Evolutionary conservation across 768 basidiomycete genomes (phyloP), one percentile per base, ranked within the genome.

Genomic region (Gyrodon lividus): DNA sequence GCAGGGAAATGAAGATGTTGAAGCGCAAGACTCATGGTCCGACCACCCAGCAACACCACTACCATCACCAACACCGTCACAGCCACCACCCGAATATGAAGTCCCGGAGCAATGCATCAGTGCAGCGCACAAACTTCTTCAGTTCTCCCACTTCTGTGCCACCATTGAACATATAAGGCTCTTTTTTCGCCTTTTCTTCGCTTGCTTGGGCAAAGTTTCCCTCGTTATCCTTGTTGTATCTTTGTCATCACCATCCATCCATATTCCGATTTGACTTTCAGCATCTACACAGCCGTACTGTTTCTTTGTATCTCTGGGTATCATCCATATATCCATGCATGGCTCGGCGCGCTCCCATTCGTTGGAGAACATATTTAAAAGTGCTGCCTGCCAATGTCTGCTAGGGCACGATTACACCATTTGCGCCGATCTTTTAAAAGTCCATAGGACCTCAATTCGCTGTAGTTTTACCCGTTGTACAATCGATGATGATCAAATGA

Each of bases 61-160:
- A 69, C 42, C 74, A 74, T 44, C 74, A 72, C 45, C 74, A 77
- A 45, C 77, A 80, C 47, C 77, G 77, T 54, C 72, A 76, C 41
- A 83, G 82, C 56, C 77, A 80, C 59, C 80, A 83, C 55, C 84
- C 86, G 20, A 88, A 88, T 63, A 69, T 72, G 64, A 87, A 84
- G 71, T 70, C 72, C 46, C 77, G 86, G 37, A 74, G 79, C 48
- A 74, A 77, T 41, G 72, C 74, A 48, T 77, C 83, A 46, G 68
- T 75, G 64, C 86, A 88, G 66, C 76, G 77, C 55, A 61, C 70
- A 19, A 62, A 64, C 10, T 74, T 67, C 51, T 69, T 68, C 40
- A 72, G 79, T 28, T 69, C 68, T 2, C 67, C 68, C 22, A 55
- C 63, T 22, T 61, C 65, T 2, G 61, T 58, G 44, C 67, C 67